Percentiles rank a stretch among this genome's conserved stretches.
These are phyloP conservation scores for Solanum infundibuliforme DNA, from an alignment of 257 asterid species.

Conservation along the genomic window DNA sequence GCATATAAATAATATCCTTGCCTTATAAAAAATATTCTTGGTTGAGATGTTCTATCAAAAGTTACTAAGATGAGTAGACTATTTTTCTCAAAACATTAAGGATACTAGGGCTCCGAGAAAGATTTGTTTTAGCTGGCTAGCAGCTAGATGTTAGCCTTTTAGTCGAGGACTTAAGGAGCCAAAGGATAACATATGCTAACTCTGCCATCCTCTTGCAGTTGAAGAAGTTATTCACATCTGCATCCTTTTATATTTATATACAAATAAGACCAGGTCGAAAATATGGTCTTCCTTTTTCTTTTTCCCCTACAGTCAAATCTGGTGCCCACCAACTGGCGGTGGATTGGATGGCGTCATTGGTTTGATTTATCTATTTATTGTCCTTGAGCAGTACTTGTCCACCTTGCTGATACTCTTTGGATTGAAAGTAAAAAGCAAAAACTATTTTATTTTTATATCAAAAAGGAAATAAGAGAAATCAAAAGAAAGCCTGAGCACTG, in stretches of 20 bases:
- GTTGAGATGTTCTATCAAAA: not conserved
- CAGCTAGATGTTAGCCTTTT: not conserved
- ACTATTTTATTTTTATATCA: not conserved
- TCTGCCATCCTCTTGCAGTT: not conserved
- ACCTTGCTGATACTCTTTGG: not conserved
- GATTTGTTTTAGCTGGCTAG: not conserved
- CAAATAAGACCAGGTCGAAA: too few species aligned
- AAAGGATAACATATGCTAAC: not conserved
- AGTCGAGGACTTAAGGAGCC: not conserved
- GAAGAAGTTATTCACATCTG: not conserved
- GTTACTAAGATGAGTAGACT: not conserved
- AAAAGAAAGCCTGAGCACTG: not conserved
- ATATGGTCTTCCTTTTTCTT: too few species aligned
- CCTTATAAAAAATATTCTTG: not conserved
- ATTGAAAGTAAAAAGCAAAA: not conserved
- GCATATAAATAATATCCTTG: not conserved
- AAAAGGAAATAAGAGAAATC: not conserved
- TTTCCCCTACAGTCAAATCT: not conserved
- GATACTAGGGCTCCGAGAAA: not conserved
- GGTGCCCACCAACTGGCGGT: not conserved
- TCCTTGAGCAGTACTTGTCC: not conserved
- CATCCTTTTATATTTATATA: not conserved
- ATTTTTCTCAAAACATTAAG: not conserved
- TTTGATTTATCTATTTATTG: not conserved
- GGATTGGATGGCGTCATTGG: not conserved